Conservation (phyloP, 257 asterid genomes). For the Petunia secreta region DNA sequence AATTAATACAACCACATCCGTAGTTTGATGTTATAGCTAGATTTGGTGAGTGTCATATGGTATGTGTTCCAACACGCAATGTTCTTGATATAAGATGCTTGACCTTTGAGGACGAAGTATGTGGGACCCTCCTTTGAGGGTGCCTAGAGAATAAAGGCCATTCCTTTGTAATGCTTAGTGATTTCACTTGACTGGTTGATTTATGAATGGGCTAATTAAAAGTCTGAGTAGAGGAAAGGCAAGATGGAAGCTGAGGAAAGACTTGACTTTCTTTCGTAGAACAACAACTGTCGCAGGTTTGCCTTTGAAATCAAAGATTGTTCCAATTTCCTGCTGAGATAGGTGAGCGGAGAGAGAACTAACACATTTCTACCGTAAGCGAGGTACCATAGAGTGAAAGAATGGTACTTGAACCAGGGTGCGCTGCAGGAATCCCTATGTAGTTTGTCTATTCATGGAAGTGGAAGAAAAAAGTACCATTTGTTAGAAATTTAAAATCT, state of each 20-base stretch:
- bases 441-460: slow-evolving; percentile 2
- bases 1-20: background rate
- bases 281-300: background rate
- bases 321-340: background rate
- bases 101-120: background rate
- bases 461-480: background rate
- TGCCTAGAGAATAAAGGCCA: background rate
- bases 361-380: background rate
- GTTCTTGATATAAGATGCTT: background rate
- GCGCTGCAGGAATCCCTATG: background rate
- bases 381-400: background rate
- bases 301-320: background rate
- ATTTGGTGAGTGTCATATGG: slow-evolving; percentile 11
- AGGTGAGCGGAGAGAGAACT: slow-evolving; percentile 16
- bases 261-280: background rate
- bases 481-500: background rate
- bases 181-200: background rate
- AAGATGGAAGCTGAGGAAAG: background rate
- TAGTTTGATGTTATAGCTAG: background rate
- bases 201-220: background rate
- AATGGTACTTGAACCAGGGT: background rate
- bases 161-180: background rate
- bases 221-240: background rate
- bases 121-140: slow-evolving; percentile 2
- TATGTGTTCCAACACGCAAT: background rate